Evolutionary conservation across 2,329 filamentous ascomycete species (phyloP).

Genomic region (Botrytis fragariae): DNA sequence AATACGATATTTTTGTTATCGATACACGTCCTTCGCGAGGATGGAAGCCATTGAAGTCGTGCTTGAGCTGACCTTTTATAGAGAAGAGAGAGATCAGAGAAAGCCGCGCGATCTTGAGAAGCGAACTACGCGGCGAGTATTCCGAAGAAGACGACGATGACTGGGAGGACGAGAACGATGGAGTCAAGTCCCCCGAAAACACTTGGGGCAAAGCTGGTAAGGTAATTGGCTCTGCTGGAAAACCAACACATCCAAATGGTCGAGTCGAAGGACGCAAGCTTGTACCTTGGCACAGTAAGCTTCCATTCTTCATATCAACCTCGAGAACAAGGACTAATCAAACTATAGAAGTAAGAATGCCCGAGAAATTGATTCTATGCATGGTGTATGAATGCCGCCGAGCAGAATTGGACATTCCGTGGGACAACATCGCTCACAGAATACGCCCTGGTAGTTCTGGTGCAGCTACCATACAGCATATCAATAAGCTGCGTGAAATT

Average conservation of each 20-base stretch:
- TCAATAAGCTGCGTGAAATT: conserved; percentile 31
- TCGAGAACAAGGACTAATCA: not conserved
- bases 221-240: not conserved
- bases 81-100: not conserved
- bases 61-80: not conserved
- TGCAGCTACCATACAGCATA: conserved; percentile 27
- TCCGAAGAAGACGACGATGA: not conserved
- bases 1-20: not conserved
- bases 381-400: conserved; percentile 43
- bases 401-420: conserved; percentile 28
- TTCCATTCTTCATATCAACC: not conserved
- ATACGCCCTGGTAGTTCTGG: conserved; percentile 32
- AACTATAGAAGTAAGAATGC: conserved; percentile 46
- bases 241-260: conserved; percentile 34
- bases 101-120: not conserved
- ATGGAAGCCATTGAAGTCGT: not conserved
- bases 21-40: not conserved
- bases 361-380: conserved; percentile 46
- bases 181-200: not conserved
- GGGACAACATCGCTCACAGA: conserved; percentile 34
- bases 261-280: conserved; percentile 41
- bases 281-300: conserved; percentile 47
- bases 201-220: not conserved
- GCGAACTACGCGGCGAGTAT: not conserved
- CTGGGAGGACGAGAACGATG: not conserved